phyloP scores from a whole-genome alignment of 1,139 yeast genomes.

The Zygosaccharomyces sapae region DNA sequence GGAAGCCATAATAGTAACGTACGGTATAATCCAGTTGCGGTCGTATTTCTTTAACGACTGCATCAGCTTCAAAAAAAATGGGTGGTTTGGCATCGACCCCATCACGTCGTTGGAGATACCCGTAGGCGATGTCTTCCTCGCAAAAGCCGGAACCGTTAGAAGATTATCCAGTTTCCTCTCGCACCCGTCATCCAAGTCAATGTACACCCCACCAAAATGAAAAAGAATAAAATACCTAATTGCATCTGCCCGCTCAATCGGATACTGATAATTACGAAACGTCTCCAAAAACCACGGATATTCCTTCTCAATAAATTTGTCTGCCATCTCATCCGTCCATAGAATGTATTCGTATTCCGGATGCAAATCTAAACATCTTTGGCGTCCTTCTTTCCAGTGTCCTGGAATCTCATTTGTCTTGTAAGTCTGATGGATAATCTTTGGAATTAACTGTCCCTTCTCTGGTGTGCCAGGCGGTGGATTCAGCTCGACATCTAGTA shows the following conservation, averaged over 20 bases:
- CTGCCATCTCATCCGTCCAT: constrained; percentile 87
- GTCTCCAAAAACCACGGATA: constrained; percentile 84
- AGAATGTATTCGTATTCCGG: constrained; percentile 82
- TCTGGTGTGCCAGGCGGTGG: constrained; percentile 42
- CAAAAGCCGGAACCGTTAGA: constrained; percentile 77
- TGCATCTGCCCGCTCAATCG: constrained; percentile 90
- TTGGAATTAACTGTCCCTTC: constrained; percentile 64
- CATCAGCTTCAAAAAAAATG: constrained; percentile 71
- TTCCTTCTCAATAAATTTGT: constrained; percentile 69
- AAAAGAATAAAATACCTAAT: constrained; percentile 78
- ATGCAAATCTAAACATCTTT: constrained; percentile 68
- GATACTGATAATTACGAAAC: constrained; percentile 72
- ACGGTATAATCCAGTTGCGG: constrained; percentile 75
- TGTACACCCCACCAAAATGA: constrained; percentile 86
- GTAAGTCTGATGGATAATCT: constrained; percentile 90
- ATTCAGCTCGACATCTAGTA: constrained; percentile 53
- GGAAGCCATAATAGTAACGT: constrained; percentile 86
- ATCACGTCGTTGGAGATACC: constrained; percentile 91
- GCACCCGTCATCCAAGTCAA: constrained; percentile 89
- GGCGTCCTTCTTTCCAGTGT: constrained; percentile 74
- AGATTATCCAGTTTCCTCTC: constrained; percentile 72
- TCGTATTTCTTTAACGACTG: constrained; percentile 61
- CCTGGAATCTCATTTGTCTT: constrained; percentile 75
- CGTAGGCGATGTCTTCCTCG: constrained; percentile 81
- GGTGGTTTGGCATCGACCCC: constrained; percentile 86